These are phyloP conservation scores for Sarocladiaceae sp. DNA, from an alignment of 2,329 filamentous ascomycete genomes.

Conservation along the genomic window DNA sequence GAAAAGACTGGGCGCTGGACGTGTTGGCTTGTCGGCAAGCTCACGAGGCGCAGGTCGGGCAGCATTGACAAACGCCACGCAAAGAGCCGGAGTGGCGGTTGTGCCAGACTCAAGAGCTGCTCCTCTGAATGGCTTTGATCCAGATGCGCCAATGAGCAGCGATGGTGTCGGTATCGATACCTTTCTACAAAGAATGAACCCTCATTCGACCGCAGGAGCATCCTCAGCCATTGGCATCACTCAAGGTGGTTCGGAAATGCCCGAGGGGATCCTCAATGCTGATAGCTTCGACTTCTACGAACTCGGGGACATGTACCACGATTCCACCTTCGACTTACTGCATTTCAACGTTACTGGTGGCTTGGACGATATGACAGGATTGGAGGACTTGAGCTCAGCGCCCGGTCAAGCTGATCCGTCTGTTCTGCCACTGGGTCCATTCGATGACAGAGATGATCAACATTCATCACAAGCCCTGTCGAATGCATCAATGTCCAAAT, in stretches of 20 bases:
- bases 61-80: neutral
- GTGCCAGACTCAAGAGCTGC: neutral
- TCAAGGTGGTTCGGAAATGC: neutral
- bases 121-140: neutral
- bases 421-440: neutral
- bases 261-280: neutral
- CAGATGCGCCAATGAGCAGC: neutral
- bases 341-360: conserved; percentile 1
- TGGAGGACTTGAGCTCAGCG: neutral
- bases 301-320: conserved; percentile 1
- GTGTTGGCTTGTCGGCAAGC: neutral
- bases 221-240: neutral
- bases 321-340: neutral
- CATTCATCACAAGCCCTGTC: neutral
- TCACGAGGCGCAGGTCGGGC: neutral
- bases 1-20: conserved; percentile 35
- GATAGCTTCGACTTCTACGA: neutral
- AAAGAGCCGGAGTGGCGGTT: neutral
- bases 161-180: neutral
- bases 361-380: neutral
- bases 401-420: neutral
- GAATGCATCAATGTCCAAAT: neutral
- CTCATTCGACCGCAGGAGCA: no score
- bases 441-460: neutral
- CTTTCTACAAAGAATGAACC: neutral